These are phyloP conservation scores for Musa acuminata DNA, from an alignment of 176 grass and related monocot species.

Conservation along the genomic window DNA sequence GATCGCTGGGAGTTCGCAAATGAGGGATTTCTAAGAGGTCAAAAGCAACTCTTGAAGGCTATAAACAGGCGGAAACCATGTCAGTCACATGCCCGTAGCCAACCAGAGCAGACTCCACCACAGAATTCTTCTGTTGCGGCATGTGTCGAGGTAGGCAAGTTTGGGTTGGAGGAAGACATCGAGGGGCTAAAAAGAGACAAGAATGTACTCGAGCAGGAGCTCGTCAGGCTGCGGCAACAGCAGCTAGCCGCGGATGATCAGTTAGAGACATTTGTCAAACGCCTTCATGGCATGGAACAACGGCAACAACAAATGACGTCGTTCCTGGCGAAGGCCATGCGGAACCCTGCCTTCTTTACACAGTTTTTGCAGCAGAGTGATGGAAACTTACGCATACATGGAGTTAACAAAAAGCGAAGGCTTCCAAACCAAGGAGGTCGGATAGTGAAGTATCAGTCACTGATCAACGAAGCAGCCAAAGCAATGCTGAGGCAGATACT, in stretches of 20 bases:
- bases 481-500: conserved; percentile 83
- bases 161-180: conserved; percentile 88
- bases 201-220: conserved; percentile 77
- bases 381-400: too few relatives aligned
- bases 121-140: conserved; percentile 50
- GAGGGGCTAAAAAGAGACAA: conserved; percentile 8
- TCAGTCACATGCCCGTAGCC: conserved; percentile 29
- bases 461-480: conserved; percentile 93
- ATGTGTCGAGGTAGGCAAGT: conserved; percentile 85
- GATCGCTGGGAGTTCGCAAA: too few relatives aligned
- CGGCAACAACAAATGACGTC: conserved; percentile 35
- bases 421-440: conserved; percentile 71
- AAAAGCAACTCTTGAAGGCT: conserved; percentile 76
- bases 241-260: conserved; percentile 76
- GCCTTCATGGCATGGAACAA: conserved; percentile 81
- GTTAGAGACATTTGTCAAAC: conserved; percentile 68
- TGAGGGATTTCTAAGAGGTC: not conserved
- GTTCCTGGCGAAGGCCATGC: conserved; percentile 85
- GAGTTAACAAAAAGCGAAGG: conserved; percentile 49
- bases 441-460: conserved; percentile 83
- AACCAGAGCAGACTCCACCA: conserved; percentile 47
- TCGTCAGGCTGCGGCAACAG: conserved; percentile 81
- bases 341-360: conserved; percentile 64
- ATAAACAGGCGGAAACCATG: conserved; percentile 80
- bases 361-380: conserved; percentile 79